Base-by-base conservation (phyloP, 371 early-diverging fungal species). In the Mortierella sp. region DNA sequence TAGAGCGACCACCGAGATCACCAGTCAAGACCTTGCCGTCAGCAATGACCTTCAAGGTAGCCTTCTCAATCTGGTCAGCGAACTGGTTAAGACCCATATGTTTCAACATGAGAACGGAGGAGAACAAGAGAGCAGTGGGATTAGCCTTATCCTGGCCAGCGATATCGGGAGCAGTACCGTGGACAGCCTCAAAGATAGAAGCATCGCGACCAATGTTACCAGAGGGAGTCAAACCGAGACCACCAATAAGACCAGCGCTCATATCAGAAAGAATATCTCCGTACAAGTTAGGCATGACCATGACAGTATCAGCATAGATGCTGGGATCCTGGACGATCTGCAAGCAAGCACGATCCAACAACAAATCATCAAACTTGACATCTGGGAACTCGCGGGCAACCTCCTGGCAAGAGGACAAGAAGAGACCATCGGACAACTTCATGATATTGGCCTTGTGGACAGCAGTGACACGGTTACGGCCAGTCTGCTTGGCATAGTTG, bases 211-310 rank as follows among this genome's bases (percentile, higher is more conserved):
- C 98, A 89, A 99, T 98, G 93, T 99, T 99, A 65, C 98, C 99
- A 56, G 95, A 95, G 58, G 98, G 98, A 19, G 98, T 98, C 81
- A 99, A 87, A 56, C 99, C 99, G 67, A 99, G 93, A 72, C 99
- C 99, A 78, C 99, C 99, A 80, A 99, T 97, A 68, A 99, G 89
- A 77, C 99, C 99, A 66, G 99, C 98, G 83, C 97, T 93, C 92
- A 99, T 93, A 80, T 99, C 99, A 47, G 94, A 94, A 65, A 99
- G 88, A 86, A 99, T 99, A 86, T 99, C 99, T 82, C 99, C 99
- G 75, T 99, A 98, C 85, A 99, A 89, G 91, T 99, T 99, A 68
- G 99, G 98, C 98, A 99, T 98, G 73, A 98, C 99, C 98, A 99
- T 95, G 83, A 99, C 99, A 51, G 95, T 95, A 73, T 95, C 91